Evolutionary conservation across 1,284 basidiomycete species (phyloP), one percentile per base, ranked within the genome.

Genomic region (Austroboletus olivaceoglutinosus): DNA sequence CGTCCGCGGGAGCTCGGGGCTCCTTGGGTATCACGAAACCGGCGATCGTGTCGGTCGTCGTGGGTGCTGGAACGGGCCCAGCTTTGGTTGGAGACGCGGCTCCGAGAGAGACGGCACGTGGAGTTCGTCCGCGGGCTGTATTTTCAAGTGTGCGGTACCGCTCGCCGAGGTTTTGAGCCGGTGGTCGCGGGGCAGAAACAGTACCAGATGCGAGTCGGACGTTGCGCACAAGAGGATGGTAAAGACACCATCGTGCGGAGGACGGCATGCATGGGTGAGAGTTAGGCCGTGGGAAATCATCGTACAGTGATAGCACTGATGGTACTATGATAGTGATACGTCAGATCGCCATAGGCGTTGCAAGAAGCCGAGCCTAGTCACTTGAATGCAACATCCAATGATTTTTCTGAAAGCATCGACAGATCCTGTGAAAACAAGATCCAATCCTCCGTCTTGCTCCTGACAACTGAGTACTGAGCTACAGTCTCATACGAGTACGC

Each of bases 11-110:
- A 11, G 78, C 74, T 39, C 68, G 73, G 0, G 87, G 86, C 50
- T 78, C 70, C 52, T 79, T 69, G 2, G 87, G 86, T 54, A 89
- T 69, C 27, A 74, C 62, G 12, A 86, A 73, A 2, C 86, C 87
- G 22, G 55, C 55, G 16, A 69, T 56, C 25, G 68, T 75, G 45
- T 67, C 59, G 5, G 56, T 50, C n/a, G 54, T 15, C 38, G 43
- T 52, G 27, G 51, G 39, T 3, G 46, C 34, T 6, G 4, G 25
- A 10, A 12, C 22, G n/a, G 1, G 40, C 33, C n/a, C 38, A 25
- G n/a, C 56, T 53, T 18, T 40, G 31, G 19, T 25, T 30, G n/a
- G n/a, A 21, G 45, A 40, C 46, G 33, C 23, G 34, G 46, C 15
- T 41, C 34, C 36, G 37, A 43, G 18, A 44, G 48, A 25, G 15